These are phyloP conservation scores for Chlamydomonas reinhardtii DNA, from an alignment of 163 green algal genomes.

Conservation along the genomic window DNA sequence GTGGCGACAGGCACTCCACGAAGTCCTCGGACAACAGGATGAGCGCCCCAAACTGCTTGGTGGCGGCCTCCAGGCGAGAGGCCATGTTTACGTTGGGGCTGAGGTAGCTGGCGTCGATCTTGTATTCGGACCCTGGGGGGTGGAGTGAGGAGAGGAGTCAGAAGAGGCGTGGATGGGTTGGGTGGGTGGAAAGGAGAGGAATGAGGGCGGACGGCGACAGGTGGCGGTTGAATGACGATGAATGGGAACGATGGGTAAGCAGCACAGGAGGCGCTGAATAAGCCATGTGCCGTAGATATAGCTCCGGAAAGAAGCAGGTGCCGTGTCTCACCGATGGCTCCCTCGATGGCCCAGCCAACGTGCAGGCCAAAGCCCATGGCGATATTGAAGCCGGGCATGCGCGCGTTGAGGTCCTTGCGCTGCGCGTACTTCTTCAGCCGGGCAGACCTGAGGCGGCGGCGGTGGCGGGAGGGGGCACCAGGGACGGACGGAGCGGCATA, in stretches of 20 bases:
- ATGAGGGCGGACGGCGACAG: neutral
- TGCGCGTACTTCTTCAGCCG: slow-evolving; percentile 55
- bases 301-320: too few relatives aligned
- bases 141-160: neutral
- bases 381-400: slow-evolving; percentile 83
- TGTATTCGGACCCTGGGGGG: slow-evolving; percentile 87
- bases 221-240: too few relatives aligned
- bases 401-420: slow-evolving; percentile 77
- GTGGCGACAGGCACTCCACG: slow-evolving; percentile 82
- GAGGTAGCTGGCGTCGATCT: slow-evolving; percentile 97
- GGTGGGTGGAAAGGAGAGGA: neutral
- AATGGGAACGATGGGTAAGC: too few relatives aligned
- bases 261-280: too few relatives aligned
- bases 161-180: neutral
- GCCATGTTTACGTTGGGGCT: slow-evolving; percentile 99
- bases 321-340: slow-evolving; percentile 85
- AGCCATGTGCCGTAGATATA: too few relatives aligned
- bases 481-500: too few relatives aligned
- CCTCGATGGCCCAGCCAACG: slow-evolving; percentile 97
- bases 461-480: neutral
- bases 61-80: slow-evolving; percentile 93
- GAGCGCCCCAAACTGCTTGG: slow-evolving; percentile 94
- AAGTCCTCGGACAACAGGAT: slow-evolving; percentile 91
- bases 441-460: slow-evolving; percentile 32
- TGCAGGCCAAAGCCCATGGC: slow-evolving; percentile 97